Conservation (phyloP, 1,284 basidiomycete species). For the Ceratobasidium sp. region DNA sequence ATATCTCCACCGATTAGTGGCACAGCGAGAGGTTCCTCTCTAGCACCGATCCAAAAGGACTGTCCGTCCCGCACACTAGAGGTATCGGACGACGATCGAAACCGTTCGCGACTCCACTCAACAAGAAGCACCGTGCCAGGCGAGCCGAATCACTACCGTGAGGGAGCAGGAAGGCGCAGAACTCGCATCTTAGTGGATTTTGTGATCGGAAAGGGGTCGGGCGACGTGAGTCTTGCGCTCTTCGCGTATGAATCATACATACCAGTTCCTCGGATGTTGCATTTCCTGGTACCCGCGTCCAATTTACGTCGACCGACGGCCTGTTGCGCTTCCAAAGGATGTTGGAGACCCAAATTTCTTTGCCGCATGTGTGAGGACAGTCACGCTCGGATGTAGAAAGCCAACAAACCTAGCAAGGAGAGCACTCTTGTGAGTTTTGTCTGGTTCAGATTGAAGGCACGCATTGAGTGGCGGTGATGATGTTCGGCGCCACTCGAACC, state of each 20-base stretch:
- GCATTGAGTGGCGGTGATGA: neutral
- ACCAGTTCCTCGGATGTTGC: slow-evolving; percentile 63
- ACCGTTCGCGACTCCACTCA: slow-evolving; percentile 66
- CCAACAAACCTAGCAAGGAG: slow-evolving; percentile 91
- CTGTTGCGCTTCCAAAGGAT: slow-evolving; percentile 92
- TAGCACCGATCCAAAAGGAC: slow-evolving; percentile 62
- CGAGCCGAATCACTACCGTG: slow-evolving; percentile 54
- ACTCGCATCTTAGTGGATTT: slow-evolving; percentile 78
- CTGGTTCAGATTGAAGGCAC: neutral
- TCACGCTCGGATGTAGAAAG: slow-evolving; percentile 84
- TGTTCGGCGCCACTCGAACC: neutral
- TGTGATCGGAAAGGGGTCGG: slow-evolving; percentile 68
- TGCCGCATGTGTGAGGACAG: slow-evolving; percentile 88
- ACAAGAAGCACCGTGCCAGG: slow-evolving; percentile 66
- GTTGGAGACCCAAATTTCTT: slow-evolving; percentile 91
- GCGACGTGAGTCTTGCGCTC: slow-evolving; percentile 71
- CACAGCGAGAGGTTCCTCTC: too few relatives aligned
- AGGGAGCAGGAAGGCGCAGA: slow-evolving; percentile 80
- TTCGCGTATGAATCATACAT: slow-evolving; percentile 29
- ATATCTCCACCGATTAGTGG: too few relatives aligned
- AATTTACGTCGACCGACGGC: slow-evolving; percentile 70
- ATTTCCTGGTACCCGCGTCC: slow-evolving; percentile 47
- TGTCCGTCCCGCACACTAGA: slow-evolving; percentile 81
- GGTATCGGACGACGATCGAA: slow-evolving; percentile 86
- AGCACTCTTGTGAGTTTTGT: slow-evolving; percentile 88